Evolutionary conservation across 768 basidiomycete species (phyloP).

Genomic region (Amylocystis lapponica): DNA sequence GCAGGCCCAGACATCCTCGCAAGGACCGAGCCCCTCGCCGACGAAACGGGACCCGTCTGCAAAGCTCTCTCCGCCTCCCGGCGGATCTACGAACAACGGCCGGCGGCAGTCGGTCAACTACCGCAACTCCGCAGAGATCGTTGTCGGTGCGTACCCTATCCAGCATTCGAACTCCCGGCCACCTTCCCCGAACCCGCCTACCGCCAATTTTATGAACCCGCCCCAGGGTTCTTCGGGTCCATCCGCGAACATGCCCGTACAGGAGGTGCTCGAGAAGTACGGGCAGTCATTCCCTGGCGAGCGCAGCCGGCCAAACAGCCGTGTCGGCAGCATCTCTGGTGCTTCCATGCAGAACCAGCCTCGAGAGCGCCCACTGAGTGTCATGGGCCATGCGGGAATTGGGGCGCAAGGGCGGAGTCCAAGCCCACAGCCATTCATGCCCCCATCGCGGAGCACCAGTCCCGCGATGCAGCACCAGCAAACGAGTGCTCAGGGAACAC

Average conservation of each 20-base stretch:
- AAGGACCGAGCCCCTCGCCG: conserved; percentile 1
- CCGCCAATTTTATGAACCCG: conserved; percentile 28
- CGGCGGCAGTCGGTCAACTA: conserved; percentile 48
- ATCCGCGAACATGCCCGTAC: conserved; percentile 50
- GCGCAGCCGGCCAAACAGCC: conserved; percentile 50
- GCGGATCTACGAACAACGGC: conserved; percentile 15
- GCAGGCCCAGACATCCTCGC: conserved; percentile 11
- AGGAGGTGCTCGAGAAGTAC: conserved; percentile 72
- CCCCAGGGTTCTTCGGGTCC: conserved; percentile 32
- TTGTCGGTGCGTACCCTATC: conserved; percentile 80
- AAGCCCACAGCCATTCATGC: conserved; percentile 48
- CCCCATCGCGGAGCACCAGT: conserved; percentile 46
- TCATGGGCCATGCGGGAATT: conserved; percentile 73
- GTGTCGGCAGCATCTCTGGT: conserved; percentile 23
- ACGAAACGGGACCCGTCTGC: conserved; percentile 7
- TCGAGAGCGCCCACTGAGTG: conserved; percentile 47
- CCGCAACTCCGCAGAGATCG: conserved; percentile 64
- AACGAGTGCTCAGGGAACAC: conserved; percentile 12
- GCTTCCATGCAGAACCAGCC: conserved; percentile 20
- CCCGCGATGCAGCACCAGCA: conserved; percentile 27
- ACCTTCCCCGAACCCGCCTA: conserved; percentile 61
- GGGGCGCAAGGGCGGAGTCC: conserved; percentile 67
- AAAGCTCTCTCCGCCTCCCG: conserved; percentile 34
- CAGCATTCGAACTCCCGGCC: conserved; percentile 73
- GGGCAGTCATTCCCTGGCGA: conserved; percentile 88